Evolutionary conservation across 495 filamentous ascomycete species (phyloP), one percentile per base, ranked within the genome.

Genomic region (Penicillium goetzii): DNA sequence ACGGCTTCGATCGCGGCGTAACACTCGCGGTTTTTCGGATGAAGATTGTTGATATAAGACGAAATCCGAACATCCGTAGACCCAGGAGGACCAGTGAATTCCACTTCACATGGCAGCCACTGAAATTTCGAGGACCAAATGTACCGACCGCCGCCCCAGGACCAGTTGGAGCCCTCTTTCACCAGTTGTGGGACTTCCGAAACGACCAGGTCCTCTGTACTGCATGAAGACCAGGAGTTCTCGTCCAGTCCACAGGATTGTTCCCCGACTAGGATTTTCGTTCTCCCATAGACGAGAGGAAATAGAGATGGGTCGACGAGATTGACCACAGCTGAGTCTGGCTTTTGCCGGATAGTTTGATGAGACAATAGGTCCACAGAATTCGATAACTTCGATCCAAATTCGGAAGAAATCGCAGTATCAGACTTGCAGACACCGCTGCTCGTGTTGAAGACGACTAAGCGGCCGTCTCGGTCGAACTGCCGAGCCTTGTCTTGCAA

Each of bases 21-120:
- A 14, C 47, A 32, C 41, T 65, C 34, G 11, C 8, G 5, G 33
- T 76, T 57, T 0, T n/a, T 33, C 0, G 86, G 85, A 61, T 87
- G 82, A 0, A 89, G 68, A 62, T 88, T 89, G 65, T 89, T 89
- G 74, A 89, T 81, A 61, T 88, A 85, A 50, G 67, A 74, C 63
- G 33, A 57, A 63, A 58, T n/a, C 60, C 15, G 36, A 7, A 62
- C 54, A 43, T 61, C 60, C 51, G 36, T 74, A 70, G 2, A 64
- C 19, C 63, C 54, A n/a, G 54, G 17, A 30, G 64, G 47, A 21
- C 70, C 71, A 0, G 57, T 45, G 51, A 85, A 77, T 15, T 73
- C 53, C 19, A 88, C 77, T 30, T 88, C 76, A 45, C 76, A 79
- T 2, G 86, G 86, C 10, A 88, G 71, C 85, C 83, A 88, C 61